Base-by-base conservation (phyloP, 768 basidiomycete species). In the Myochromella boudieri region DNA sequence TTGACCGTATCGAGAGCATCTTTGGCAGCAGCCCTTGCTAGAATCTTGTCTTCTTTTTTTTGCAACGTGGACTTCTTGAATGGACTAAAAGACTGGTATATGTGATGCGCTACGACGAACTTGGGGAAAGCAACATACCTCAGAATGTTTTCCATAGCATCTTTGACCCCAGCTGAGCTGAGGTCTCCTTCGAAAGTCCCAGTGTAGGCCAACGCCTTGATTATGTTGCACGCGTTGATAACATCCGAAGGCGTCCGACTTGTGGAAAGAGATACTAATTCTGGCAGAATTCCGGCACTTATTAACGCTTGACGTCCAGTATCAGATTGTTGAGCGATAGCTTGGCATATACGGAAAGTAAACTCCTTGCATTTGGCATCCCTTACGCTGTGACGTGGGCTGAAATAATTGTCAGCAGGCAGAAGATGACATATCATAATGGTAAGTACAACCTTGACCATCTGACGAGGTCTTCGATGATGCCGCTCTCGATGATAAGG, bases 281-380 rank as follows among this genome's bases (percentile, higher is more conserved):
- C 47, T n/a, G 47, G 41, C 21, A 58, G 42, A 17, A 53, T 45
- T 11, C 43, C 39, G 12, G 42, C 44, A 17, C 55, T 48, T 20
- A 58, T 49, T 32, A 58, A 44, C 26, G 48, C 47, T 47, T 53
- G 49, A 11, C 56, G 56, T 17, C 56, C 56, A 28, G 40, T 18
- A 37, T 58, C 54, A 24, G 56, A 53, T 24, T 46, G 44, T 29
- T 58, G 56, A 12, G 56, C 51, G 18, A 58, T 43, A 8, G 34
- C 4, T 9, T 55, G 17, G 20, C 51, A 52, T 29, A 58, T 50
- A 6, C 45, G 29, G 44, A 58, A 55, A 24, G 42, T 27, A 28
- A 15, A 39, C 17, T 39, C 15, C 20, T 44, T 37, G 38, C 53
- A 58, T 32, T 47, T 18, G n/a, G 21, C 5, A 32, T 58, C 33